Evolutionary conservation across 495 filamentous ascomycete genomes (phyloP).

Genomic region (Staphylotrichum longicolle): DNA sequence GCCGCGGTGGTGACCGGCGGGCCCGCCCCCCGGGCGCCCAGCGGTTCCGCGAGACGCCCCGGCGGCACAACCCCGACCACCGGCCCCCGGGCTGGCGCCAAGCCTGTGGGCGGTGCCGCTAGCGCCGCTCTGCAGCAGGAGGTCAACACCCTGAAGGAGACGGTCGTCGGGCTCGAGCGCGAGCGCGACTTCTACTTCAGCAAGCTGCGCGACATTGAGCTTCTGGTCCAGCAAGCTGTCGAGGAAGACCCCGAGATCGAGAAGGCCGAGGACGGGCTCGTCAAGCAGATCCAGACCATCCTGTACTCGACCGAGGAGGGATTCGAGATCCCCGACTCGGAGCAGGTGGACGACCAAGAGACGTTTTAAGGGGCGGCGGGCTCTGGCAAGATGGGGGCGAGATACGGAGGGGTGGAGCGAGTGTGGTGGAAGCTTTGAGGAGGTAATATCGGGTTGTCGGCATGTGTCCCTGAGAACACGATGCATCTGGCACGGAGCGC

Average conservation of each 20-base stretch:
- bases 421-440: constrained; percentile 10
- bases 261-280: constrained; percentile 83
- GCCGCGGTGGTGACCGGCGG: constrained; percentile 57
- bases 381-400: constrained; percentile 4
- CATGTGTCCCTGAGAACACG: constrained; percentile 10
- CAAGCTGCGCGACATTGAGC: constrained; percentile 94
- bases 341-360: constrained; percentile 67
- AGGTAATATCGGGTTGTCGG: constrained; percentile 9
- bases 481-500: constrained; percentile 24
- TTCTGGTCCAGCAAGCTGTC: constrained; percentile 86
- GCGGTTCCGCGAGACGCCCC: constrained; percentile 49
- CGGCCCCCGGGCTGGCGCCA: constrained; percentile 49
- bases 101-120: constrained; percentile 53
- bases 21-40: constrained; percentile 43
- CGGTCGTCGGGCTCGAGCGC: constrained; percentile 79
- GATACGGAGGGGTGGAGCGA: neutral
- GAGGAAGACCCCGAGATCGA: constrained; percentile 88
- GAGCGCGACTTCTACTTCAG: constrained; percentile 99
- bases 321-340: constrained; percentile 77
- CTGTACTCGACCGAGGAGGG: constrained; percentile 96
- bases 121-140: constrained; percentile 72
- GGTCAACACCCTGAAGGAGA: constrained; percentile 80
- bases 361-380: constrained; percentile 57
- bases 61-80: constrained; percentile 74
- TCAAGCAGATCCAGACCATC: constrained; percentile 93